Percentiles rank a stretch among this genome's conserved stretches.
These are phyloP conservation scores for Peronospora farinosa DNA, from an alignment of 352 stramenopile genomes.

Conservation along the genomic window DNA sequence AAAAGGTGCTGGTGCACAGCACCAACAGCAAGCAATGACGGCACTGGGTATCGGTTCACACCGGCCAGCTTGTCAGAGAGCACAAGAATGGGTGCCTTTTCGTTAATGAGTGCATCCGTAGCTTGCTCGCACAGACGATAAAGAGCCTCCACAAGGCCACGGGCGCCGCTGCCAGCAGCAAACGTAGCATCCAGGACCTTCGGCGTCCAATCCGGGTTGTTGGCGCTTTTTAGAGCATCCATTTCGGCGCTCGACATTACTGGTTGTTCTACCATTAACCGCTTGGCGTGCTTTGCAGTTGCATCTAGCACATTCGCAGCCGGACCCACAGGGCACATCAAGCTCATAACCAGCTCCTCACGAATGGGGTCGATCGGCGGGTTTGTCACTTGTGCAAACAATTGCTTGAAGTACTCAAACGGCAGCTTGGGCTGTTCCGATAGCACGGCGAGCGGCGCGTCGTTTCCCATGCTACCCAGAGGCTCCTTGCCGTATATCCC, in stretches of 20 bases:
- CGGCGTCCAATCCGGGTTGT: conserved; percentile 47
- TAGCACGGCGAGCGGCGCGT: conserved; percentile 90
- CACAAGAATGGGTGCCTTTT: conserved; percentile 73
- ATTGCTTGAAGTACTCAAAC: conserved; percentile 98
- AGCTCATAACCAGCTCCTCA: conserved; percentile 96
- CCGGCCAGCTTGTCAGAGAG: conserved; percentile 90
- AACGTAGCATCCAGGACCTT: conserved; percentile 65
- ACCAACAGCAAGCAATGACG: conserved; percentile 90
- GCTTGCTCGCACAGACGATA: conserved; percentile 91
- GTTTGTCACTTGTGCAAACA: conserved; percentile 94
- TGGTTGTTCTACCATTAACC: conserved; percentile 91
- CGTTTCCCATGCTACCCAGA: conserved; percentile 94
- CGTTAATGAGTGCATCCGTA: conserved; percentile 85
- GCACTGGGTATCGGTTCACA: conserved; percentile 85
- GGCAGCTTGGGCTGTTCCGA: conserved; percentile 89
- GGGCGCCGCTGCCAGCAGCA: conserved; percentile 43
- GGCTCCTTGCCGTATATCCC: conserved; percentile 90
- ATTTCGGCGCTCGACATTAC: conserved; percentile 92
- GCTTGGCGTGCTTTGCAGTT: conserved; percentile 54
- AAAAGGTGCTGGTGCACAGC: conserved; percentile 95
- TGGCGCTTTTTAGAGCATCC: conserved; percentile 84
- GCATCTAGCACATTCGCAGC: conserved; percentile 91
- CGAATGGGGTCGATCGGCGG: conserved; percentile 96
- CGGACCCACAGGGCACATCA: conserved; percentile 93
- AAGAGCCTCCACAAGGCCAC: conserved; percentile 78